These are phyloP conservation scores for Daucus carota DNA, from an alignment of 129 eudicot genomes.

Conservation along the genomic window DNA sequence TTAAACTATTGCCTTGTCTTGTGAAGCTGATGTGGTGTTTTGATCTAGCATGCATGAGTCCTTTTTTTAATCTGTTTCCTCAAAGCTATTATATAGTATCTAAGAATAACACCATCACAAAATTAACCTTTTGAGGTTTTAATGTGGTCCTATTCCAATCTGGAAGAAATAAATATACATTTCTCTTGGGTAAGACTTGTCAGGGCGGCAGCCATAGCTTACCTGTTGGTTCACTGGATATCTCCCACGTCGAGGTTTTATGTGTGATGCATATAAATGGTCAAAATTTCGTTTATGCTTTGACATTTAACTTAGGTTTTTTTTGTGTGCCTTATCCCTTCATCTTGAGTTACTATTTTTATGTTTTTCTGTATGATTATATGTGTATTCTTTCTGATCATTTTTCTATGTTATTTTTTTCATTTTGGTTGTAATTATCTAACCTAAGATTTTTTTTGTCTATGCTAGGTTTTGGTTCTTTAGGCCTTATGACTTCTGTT, in stretches of 20 bases:
- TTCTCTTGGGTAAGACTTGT: neutral
- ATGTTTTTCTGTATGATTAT: neutral
- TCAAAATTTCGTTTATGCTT: neutral
- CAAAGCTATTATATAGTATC: neutral
- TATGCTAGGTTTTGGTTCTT: slow-evolving; percentile 85
- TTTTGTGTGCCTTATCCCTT: neutral
- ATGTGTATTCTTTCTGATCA: neutral
- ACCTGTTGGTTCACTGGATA: neutral
- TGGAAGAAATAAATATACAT: neutral
- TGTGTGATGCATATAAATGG: neutral
- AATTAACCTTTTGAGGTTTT: neutral
- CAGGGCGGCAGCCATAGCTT: neutral
- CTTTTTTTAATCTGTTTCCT: neutral
- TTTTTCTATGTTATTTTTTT: neutral
- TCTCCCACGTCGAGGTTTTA: neutral
- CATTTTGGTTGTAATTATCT: neutral
- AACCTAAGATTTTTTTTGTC: neutral
- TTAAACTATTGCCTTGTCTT: neutral
- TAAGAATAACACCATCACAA: neutral
- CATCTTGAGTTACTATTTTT: neutral
- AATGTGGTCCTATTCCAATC: neutral
- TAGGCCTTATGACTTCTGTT: slow-evolving; percentile 92
- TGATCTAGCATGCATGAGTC: neutral
- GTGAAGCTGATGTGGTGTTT: neutral
- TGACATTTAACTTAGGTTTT: neutral